Base-by-base conservation (phyloP, 805 yeast genomes). In the Candida insectalens region DNA sequence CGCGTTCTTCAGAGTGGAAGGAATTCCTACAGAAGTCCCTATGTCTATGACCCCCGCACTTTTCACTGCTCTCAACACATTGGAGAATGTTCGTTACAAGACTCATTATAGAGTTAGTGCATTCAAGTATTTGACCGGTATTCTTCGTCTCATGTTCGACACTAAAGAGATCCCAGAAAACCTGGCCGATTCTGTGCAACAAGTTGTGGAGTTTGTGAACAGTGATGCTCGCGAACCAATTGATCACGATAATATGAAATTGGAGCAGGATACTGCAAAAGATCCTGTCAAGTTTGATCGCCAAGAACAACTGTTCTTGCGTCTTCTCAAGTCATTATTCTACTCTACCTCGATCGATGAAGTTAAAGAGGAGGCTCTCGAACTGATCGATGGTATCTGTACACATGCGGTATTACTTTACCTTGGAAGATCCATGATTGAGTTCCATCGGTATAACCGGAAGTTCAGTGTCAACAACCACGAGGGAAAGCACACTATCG, bases 11-110 rank as follows among this genome's bases (percentile, higher is more conserved):
- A 65, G 66, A 30, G 71, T 89, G 26, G 77, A 83, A 41, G 95
- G 95, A 2, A 54, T 85, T 31, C 51, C 62, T 0, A 64, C 61
- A 3, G 68, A 70, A 32, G 71, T 82, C 3, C 79, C 88, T 2
- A 65, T 92, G 20, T 77, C 92, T 1, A 65, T 92, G 18, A 80
- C 96, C 0, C 81, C 95, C 0, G 96, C 92, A 19, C 65, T 89
- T 4, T 69, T 73, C 25, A 71, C 89, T 3, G 96, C 96, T 0
- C 62, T 88, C 26, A 71, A 71, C 17, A 67, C 89, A 7, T 56
- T 92, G 33, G 82, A 80, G 37, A 88, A 84, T 48, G 71, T 74
- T 6, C 53, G 77, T 31, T 63, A 68, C 36, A 69, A 78, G 41
- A 53, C 65, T 5, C 83, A 79, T 42, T 84, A 85, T 52, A 66